Evolutionary conservation across 345 rosid species (phyloP), one percentile per base, ranked within the genome.

Genomic region (Gossypium stocksii): DNA sequence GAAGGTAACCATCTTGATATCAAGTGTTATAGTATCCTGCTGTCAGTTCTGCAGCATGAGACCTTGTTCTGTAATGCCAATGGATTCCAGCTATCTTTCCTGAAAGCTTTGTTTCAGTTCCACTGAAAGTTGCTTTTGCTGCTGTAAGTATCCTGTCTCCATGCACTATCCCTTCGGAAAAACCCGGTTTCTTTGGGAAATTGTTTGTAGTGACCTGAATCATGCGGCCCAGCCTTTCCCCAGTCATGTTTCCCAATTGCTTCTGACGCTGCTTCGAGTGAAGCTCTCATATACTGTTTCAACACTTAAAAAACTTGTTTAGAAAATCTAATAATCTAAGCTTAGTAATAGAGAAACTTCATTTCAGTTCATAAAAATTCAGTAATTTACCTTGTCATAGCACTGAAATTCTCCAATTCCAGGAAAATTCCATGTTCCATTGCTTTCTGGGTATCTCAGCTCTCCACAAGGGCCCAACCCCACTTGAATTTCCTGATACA

Each of bases 381-480:
- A 91, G 27, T 74, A 14, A 27, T 66, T 45, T 84, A 92, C 97
- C 97, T 92, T 92, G 81, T 94, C 98, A 27, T 91, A 89, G 87
- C 97, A 94, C 77, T 91, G 98, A 83, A 91, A 94, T 84, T 94
- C 98, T 78, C 98, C 96, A 52, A 92, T 94, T 81, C 98, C 95
- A 0, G 97, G 97, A 80, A 91, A 91, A 48, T 77, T 89, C 98
- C 97, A 94, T 20, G 95, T 89, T 49, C 98, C 98, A 0, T 92
- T 89, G 90, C 91, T 91, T 85, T 94, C 97, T 61, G 98, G 98
- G 75, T 87, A 94, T 82, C 97, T 86, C 74, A 92, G 78, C 76
- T 94, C 97, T 71, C 98, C 98, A 48, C 98, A 92, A 75, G 97
- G 98, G n/a, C 98, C 98, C 97, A 94, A 80, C 20, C 98, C 97